These are phyloP conservation scores for Starmerella floris DNA, from an alignment of 805 yeast species.

Conservation along the genomic window DNA sequence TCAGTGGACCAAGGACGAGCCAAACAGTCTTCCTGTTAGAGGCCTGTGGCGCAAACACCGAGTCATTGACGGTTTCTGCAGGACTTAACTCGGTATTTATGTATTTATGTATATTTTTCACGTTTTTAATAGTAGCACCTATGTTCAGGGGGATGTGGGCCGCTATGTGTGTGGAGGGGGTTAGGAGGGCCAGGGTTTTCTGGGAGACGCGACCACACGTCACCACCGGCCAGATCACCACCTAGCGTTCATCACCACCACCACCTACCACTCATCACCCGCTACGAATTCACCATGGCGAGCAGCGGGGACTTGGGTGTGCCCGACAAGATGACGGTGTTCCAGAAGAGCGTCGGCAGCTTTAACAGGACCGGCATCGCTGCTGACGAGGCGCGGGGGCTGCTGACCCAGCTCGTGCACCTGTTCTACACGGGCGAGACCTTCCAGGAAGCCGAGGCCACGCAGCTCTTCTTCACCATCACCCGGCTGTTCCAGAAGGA, in stretches of 20 bases:
- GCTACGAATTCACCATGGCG: background rate
- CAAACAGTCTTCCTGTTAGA: too few relatives aligned
- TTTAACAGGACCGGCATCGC: conserved; percentile 86
- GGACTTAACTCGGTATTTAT: too few relatives aligned
- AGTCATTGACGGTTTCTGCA: too few relatives aligned
- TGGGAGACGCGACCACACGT: background rate
- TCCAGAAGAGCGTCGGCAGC: conserved; percentile 84
- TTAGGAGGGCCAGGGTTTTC: background rate
- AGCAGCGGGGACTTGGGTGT: conserved; percentile 40
- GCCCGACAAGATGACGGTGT: conserved; percentile 94
- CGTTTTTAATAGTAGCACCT: too few relatives aligned
- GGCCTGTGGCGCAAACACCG: too few relatives aligned
- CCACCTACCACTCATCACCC: background rate
- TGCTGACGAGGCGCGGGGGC: conserved; percentile 70
- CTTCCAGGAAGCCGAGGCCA: conserved; percentile 80
- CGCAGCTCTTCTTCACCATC: conserved; percentile 82
- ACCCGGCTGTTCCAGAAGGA: conserved; percentile 91
- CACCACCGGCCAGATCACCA: background rate
- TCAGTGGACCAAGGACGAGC: too few relatives aligned
- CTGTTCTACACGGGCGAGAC: conserved; percentile 74
- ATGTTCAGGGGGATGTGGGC: too few relatives aligned
- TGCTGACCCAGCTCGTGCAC: conserved; percentile 71
- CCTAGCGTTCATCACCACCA: background rate
- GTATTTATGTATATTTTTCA: too few relatives aligned
- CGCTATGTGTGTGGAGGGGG: too few relatives aligned